phyloP scores from a whole-genome alignment of 805 yeast species.

The Debaryomyces hansenii region DNA sequence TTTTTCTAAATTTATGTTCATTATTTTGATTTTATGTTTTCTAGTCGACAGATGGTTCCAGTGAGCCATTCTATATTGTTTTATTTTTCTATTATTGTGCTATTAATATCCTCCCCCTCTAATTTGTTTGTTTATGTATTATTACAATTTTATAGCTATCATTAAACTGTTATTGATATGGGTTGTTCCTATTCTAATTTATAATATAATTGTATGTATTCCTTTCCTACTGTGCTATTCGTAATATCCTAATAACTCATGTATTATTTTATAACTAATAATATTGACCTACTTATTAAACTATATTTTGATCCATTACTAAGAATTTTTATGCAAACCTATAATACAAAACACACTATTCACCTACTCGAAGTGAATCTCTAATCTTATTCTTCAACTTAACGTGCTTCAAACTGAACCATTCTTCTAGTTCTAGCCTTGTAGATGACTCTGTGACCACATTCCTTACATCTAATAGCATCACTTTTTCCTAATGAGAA shows the following conservation, averaged over 20 bases:
- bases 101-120: background rate
- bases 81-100: background rate
- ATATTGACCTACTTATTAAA: background rate
- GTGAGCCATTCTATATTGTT: background rate
- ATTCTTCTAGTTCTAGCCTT: conserved; percentile 97
- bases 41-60: background rate
- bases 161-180: background rate
- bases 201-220: background rate
- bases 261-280: background rate
- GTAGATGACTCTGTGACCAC: conserved; percentile 97
- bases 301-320: background rate
- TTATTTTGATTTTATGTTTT: background rate
- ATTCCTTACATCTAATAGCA: conserved; percentile 96
- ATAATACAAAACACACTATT: background rate
- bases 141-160: background rate
- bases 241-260: background rate
- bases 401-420: conserved; percentile 58
- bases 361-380: background rate
- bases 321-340: background rate
- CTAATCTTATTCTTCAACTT: conserved; percentile 4
- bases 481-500: conserved; percentile 88
- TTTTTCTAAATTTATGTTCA: background rate
- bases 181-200: background rate
- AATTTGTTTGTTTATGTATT: background rate
- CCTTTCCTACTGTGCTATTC: background rate